Evolutionary conservation across 805 yeast species (phyloP).

Genomic region (Candida easanensis): DNA sequence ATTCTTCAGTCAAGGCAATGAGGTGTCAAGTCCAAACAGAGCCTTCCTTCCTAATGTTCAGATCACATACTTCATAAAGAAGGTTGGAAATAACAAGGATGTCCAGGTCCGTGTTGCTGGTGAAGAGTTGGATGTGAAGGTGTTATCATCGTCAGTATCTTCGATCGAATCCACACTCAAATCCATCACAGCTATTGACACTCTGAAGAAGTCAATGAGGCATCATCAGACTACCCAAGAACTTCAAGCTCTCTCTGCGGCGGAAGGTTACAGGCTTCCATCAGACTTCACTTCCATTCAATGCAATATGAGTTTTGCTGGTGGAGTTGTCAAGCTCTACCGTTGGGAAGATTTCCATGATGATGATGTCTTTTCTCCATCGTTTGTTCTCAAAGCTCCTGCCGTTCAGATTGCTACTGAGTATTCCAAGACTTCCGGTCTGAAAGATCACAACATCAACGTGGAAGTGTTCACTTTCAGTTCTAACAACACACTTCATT

Average conservation of each 20-base stretch:
- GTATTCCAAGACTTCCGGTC: constrained; percentile 43
- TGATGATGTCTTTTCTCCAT: constrained; percentile 35
- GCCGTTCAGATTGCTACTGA: constrained; percentile 57
- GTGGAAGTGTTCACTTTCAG: constrained; percentile 60
- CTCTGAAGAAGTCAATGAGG: constrained; percentile 23
- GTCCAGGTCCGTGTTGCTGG: constrained; percentile 57
- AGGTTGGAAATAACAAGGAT: constrained; percentile 29
- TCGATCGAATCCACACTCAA: constrained; percentile 51
- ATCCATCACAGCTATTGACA: constrained; percentile 45
- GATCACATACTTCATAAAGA: constrained; percentile 41
- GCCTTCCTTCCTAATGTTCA: constrained; percentile 72
- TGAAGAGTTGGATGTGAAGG: constrained; percentile 64
- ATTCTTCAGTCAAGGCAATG: constrained; percentile 46
- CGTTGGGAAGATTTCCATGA: constrained; percentile 38
- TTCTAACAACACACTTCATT: constrained; percentile 66
- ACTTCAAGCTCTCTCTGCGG: neutral
- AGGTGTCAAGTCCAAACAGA: constrained; percentile 49
- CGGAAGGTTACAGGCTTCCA: constrained; percentile 19
- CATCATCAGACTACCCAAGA: constrained; percentile 6
- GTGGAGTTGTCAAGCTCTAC: constrained; percentile 53
- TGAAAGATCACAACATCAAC: constrained; percentile 43
- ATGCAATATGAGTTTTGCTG: constrained; percentile 59
- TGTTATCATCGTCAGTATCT: constrained; percentile 53
- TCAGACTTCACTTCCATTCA: constrained; percentile 39
- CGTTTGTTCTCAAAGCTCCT: constrained; percentile 71